Percentiles rank a stretch among this genome's conserved stretches.
phyloP scores from a whole-genome alignment of 129 eudicot species.

The Gnaphalium uliginosum region DNA sequence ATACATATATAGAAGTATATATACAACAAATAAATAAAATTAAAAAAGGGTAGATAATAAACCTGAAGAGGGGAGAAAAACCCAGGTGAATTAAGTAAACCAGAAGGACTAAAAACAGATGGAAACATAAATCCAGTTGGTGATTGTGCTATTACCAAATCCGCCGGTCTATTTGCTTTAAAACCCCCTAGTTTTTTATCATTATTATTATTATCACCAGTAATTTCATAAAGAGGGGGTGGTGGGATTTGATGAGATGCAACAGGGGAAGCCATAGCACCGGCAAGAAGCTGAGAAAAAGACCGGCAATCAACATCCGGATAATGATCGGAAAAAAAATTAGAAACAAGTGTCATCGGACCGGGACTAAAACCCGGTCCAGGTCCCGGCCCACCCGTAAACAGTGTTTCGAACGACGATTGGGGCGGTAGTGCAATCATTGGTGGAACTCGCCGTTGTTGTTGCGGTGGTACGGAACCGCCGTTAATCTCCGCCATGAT shows the following conservation, averaged over 20 bases:
- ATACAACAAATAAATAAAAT: neutral
- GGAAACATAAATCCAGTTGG: slow-evolving; percentile 59
- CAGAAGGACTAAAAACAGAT: slow-evolving; percentile 65
- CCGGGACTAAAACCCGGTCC: slow-evolving; percentile 79
- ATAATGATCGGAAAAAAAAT: slow-evolving; percentile 53
- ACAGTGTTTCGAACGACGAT: slow-evolving; percentile 60
- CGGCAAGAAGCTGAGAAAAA: slow-evolving; percentile 91
- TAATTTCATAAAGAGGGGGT: neutral
- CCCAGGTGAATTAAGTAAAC: slow-evolving; percentile 72
- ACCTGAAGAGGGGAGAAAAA: slow-evolving; percentile 89
- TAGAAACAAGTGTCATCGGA: slow-evolving; percentile 83
- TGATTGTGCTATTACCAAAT: slow-evolving; percentile 61
- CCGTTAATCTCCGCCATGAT: slow-evolving; percentile 51
- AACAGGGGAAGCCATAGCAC: slow-evolving; percentile 79
- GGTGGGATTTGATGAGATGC: slow-evolving; percentile 33
- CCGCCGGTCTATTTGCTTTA: slow-evolving; percentile 73
- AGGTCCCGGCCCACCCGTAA: slow-evolving; percentile 45
- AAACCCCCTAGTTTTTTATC: slow-evolving; percentile 56
- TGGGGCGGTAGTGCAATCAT: slow-evolving; percentile 68
- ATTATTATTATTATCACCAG: slow-evolving; percentile 12
- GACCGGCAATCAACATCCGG: slow-evolving; percentile 59
- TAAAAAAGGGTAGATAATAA: neutral
- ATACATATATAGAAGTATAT: neutral
- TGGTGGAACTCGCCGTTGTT: slow-evolving; percentile 47
- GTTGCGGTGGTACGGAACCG: slow-evolving; percentile 31